Evolutionary conservation across 257 asterid genomes (phyloP).

Genomic region (Capsicum rhomboideum): DNA sequence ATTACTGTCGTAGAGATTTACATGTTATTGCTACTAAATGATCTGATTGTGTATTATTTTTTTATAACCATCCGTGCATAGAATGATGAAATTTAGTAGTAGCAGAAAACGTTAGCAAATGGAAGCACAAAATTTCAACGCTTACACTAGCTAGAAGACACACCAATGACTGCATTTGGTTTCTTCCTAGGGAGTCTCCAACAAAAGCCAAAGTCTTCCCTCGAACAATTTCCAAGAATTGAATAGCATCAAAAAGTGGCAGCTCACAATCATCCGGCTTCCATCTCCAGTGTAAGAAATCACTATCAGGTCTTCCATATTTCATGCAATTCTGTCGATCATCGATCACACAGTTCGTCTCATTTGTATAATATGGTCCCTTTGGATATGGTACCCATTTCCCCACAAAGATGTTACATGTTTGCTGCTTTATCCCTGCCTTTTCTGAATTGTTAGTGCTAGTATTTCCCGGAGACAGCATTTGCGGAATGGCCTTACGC

Average conservation of each 20-base stretch:
- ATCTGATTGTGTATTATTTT: neutral
- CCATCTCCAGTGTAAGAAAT: constrained; percentile 20
- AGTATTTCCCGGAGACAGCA: neutral
- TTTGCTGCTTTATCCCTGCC: neutral
- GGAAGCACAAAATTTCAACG: neutral
- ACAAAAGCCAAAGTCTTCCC: constrained; percentile 18
- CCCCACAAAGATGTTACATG: constrained; percentile 12
- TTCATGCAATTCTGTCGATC: constrained; percentile 25
- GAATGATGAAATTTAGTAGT: neutral
- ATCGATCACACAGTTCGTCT: constrained; percentile 8
- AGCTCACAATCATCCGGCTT: constrained; percentile 19
- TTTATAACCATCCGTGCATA: neutral
- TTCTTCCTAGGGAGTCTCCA: constrained; percentile 22
- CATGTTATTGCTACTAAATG: neutral
- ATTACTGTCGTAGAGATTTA: neutral
- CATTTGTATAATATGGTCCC: constrained; percentile 13
- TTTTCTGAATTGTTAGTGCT: neutral
- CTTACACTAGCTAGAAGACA: constrained; percentile 21
- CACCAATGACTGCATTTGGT: constrained; percentile 22
- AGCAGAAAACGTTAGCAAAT: neutral
- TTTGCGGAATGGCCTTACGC: neutral
- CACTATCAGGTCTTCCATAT: constrained; percentile 14
- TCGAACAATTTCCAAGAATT: constrained; percentile 13
- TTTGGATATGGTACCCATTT: constrained; percentile 8
- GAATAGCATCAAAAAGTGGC: constrained; percentile 9